Conservation (phyloP, 2,329 filamentous ascomycete species). For the Talaromyces sp. region DNA sequence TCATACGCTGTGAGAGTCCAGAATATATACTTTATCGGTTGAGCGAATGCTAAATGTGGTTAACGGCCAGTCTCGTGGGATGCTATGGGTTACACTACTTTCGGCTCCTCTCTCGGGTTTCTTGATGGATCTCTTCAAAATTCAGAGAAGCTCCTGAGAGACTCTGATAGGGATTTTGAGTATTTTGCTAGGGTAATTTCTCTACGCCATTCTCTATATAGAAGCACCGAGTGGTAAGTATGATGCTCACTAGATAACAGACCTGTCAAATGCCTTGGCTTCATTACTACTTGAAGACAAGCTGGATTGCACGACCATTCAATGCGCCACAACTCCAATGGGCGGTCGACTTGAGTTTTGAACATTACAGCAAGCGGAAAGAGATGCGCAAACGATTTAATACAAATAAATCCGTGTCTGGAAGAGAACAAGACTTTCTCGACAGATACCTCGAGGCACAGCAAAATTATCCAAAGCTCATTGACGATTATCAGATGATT, state of each 20-base stretch:
- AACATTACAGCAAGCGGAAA: constrained; percentile 10
- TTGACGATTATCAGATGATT: constrained; percentile 21
- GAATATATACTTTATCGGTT: too few relatives aligned
- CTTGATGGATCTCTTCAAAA: constrained; percentile 3
- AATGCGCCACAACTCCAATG: constrained; percentile 17
- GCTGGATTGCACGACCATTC: constrained; percentile 6
- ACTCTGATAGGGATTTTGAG: constrained; percentile 12
- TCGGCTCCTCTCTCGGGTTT: constrained; percentile 11
- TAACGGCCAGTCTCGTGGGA: constrained; percentile 5
- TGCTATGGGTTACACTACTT: constrained; percentile 11
- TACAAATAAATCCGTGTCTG: background rate
- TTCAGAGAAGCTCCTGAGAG: background rate
- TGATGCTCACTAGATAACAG: background rate
- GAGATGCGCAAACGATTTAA: background rate
- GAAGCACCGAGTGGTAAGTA: background rate
- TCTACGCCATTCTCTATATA: background rate
- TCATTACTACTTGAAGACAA: constrained; percentile 22
- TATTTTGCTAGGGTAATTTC: constrained; percentile 8
- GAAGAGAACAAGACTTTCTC: constrained; percentile 21
- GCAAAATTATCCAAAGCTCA: constrained; percentile 20
- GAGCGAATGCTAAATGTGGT: background rate
- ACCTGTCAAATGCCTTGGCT: constrained; percentile 18
- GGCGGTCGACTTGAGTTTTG: constrained; percentile 17
- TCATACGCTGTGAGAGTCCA: background rate
- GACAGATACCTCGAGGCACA: constrained; percentile 22